Conservation (phyloP, 305 asterid species). For the Fraxinus albicans region DNA sequence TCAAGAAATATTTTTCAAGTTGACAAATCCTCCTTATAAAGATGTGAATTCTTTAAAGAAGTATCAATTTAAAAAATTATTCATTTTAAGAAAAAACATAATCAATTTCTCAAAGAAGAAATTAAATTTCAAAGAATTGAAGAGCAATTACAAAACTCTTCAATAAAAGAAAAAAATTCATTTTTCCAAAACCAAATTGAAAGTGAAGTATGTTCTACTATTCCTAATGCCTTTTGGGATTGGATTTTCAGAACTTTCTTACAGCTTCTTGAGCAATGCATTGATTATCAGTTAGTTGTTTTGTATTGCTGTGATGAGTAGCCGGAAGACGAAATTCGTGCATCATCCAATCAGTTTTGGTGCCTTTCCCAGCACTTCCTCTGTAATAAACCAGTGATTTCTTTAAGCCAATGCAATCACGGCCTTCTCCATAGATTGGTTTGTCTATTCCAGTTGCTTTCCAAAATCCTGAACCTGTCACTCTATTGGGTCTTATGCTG, state of each 20-base stretch:
- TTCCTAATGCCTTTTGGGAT: too few species aligned
- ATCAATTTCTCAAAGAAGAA: too few species aligned
- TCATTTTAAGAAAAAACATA: too few species aligned
- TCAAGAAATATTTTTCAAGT: too few species aligned
- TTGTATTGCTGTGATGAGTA: neutral
- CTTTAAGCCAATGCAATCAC: conserved; percentile 43
- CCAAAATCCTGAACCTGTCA: conserved; percentile 60
- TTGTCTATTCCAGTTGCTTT: conserved; percentile 64
- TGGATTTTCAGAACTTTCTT: conserved; percentile 1
- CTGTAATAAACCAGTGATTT: conserved; percentile 45
- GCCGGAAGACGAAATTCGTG: conserved; percentile 57
- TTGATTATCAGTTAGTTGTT: conserved; percentile 13
- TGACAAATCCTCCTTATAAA: too few species aligned
- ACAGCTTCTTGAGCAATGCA: conserved; percentile 34
- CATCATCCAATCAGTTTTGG: conserved; percentile 65
- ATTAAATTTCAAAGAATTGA: too few species aligned
- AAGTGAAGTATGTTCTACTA: too few species aligned
- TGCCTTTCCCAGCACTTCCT: conserved; percentile 54
- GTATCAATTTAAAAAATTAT: too few species aligned
- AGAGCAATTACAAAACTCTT: too few species aligned
- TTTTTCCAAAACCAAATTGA: too few species aligned
- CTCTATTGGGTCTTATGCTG: conserved; percentile 56
- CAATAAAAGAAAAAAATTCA: too few species aligned
- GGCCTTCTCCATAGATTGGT: conserved; percentile 29
- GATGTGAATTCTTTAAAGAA: too few species aligned